Base-by-base conservation (phyloP, 306 rosid genomes). In the Sphenostylis stenocarpa region DNA sequence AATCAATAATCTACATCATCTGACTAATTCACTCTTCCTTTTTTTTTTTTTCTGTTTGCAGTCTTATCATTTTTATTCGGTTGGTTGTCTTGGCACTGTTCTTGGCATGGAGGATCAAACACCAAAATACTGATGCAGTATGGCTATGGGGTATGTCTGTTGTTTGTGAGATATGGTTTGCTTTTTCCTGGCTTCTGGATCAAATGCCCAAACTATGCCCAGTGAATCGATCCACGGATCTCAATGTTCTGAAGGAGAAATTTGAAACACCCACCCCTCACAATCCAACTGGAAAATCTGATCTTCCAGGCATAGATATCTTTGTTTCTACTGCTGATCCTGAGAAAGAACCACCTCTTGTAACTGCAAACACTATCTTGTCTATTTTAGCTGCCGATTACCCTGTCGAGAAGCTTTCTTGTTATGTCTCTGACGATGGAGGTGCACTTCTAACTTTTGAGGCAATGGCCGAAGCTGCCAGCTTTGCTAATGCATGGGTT, bases 401-500 rank as follows among this genome's bases (percentile, higher is more conserved):
- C 61, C 97, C 98, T 2, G 98, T 93, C 63, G 98, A 93, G 79
- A 93, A 93, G 83, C 98, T 93, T 67, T 89, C 98, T 71, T 93
- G 98, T 77, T 93, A 93, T 84, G 98, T 93, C 61, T 93, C 98
- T 85, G 98, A 93, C 24, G 98, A 93, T 76, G 98, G 97, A 70
- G 98, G 98, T 31, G 97, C 98, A 16, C 98, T 93, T 79, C 69
- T 93, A 72, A 93, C 98, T 52, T 93, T 93, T 60, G 98, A 93
- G 88, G 98, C 98, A 73, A 93, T 91, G 98, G 97, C 98, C 4
- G 98, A 93, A 84, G 98, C 98, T 71, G 98, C 97, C 39, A 91
- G 98, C 83, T 93, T 88, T 85, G 84, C 98, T 60, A 93, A 93
- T 69, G 44, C 71, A 19, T 93, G 98, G 98, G 98, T 87, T 47